These are phyloP conservation scores for Penstemon newberryi DNA, from an alignment of 257 asterid species.

Conservation along the genomic window DNA sequence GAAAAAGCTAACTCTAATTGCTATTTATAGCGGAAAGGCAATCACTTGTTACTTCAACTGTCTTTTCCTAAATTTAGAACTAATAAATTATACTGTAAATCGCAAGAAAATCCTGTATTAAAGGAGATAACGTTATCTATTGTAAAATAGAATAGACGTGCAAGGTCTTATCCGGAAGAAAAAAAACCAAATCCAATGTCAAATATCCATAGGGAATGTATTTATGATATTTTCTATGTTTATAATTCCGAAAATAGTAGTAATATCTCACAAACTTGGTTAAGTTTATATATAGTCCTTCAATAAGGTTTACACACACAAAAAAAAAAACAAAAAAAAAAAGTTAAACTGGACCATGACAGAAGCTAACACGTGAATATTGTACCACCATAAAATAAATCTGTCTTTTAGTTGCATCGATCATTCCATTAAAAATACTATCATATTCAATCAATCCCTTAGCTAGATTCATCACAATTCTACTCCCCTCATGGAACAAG, in stretches of 20 bases:
- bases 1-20: slow-evolving; percentile 10
- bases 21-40: slow-evolving; percentile 14
- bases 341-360: not conserved
- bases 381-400: slow-evolving; percentile 18
- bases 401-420: slow-evolving; percentile 11
- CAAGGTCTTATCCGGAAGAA: not conserved
- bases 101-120: not conserved
- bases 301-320: too few species aligned
- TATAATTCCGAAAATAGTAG: too few species aligned
- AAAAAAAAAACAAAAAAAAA: too few species aligned
- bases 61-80: slow-evolving; percentile 17
- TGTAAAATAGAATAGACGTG: too few species aligned
- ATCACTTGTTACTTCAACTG: not conserved
- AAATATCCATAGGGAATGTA: too few species aligned
- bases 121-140: not conserved
- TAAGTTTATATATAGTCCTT: too few species aligned
- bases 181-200: not conserved
- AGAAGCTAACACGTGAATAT: slow-evolving; percentile 25
- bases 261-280: too few species aligned
- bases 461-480: not conserved
- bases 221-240: too few species aligned
- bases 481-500: slow-evolving; percentile 17
- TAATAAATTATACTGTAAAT: not conserved
- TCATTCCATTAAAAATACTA: not conserved
- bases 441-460: not conserved